These are phyloP conservation scores for Pelagomonas calceolata DNA, from an alignment of 108 stramenopile genomes.

Conservation along the genomic window DNA sequence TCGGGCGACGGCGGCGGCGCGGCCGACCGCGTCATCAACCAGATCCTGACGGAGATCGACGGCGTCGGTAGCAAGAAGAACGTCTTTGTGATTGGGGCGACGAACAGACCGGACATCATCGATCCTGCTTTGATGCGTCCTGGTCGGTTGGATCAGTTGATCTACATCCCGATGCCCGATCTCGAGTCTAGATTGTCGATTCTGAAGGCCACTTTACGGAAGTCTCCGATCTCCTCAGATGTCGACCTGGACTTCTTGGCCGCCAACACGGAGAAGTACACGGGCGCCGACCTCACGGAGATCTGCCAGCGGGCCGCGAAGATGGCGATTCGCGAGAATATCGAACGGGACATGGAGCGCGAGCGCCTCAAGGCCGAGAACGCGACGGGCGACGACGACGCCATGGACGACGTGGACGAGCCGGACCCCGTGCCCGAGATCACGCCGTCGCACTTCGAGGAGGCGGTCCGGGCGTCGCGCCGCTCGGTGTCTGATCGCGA, in stretches of 20 bases:
- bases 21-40: conserved; percentile 99
- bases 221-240: conserved; percentile 91
- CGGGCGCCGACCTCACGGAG: conserved; percentile 99
- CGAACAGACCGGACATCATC: conserved; percentile 98
- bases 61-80: conserved; percentile 99
- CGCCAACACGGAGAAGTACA: conserved; percentile 95
- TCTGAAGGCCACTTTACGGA: conserved; percentile 90
- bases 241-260: conserved; percentile 93
- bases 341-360: conserved; percentile 92
- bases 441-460: conserved; percentile 88
- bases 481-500: conserved; percentile 94
- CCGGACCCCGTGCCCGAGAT: conserved; percentile 96
- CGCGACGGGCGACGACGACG: conserved; percentile 32
- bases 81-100: conserved; percentile 99
- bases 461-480: conserved; percentile 87
- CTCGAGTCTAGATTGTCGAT: conserved; percentile 88
- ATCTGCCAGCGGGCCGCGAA: conserved; percentile 99
- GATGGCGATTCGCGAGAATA: conserved; percentile 94
- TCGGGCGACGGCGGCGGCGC: conserved; percentile 96
- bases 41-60: conserved; percentile 99
- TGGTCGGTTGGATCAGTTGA: conserved; percentile 98
- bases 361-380: conserved; percentile 76
- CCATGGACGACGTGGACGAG: conserved; percentile 66
- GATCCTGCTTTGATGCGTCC: conserved; percentile 99
- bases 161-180: conserved; percentile 99